Conservation (phyloP, 305 asterid species). For the Fraxinus ornus region DNA sequence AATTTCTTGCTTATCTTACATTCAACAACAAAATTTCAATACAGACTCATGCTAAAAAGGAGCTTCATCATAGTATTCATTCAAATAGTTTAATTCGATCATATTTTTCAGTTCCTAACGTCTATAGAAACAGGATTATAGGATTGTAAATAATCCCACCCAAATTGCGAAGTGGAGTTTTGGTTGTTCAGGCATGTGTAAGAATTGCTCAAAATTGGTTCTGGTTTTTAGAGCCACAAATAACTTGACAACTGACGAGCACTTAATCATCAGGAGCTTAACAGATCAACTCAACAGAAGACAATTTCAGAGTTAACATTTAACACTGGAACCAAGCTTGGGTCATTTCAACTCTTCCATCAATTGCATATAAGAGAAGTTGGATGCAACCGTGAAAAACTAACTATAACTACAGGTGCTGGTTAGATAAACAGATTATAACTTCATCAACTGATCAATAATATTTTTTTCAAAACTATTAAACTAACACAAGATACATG, state of each 20-base stretch:
- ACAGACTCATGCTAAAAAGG: not conserved
- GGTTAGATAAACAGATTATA: not conserved
- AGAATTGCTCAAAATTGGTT: not conserved
- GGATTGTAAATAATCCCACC: not conserved
- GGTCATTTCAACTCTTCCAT: conserved; percentile 1
- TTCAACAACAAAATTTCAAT: not conserved
- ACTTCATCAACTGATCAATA: not conserved
- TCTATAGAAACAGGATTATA: not conserved
- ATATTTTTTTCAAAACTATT: not conserved
- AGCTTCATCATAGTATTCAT: not conserved
- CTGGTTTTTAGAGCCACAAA: not conserved
- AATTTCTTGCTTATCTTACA: not conserved
- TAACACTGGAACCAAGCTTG: not conserved
- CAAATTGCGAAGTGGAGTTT: not conserved
- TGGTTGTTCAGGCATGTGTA: not conserved
- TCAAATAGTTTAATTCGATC: not conserved
- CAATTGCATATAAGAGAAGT: not conserved
- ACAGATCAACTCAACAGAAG: not conserved
- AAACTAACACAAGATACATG: not conserved
- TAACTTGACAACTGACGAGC: not conserved
- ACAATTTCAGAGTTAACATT: not conserved
- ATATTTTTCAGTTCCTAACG: not conserved
- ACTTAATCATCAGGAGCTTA: not conserved
- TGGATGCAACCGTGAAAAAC: not conserved
- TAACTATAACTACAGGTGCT: not conserved